Evolutionary conservation across 805 yeast genomes (phyloP), one percentile per base, ranked within the genome.

Genomic region (Wickerhamiella australiensis): DNA sequence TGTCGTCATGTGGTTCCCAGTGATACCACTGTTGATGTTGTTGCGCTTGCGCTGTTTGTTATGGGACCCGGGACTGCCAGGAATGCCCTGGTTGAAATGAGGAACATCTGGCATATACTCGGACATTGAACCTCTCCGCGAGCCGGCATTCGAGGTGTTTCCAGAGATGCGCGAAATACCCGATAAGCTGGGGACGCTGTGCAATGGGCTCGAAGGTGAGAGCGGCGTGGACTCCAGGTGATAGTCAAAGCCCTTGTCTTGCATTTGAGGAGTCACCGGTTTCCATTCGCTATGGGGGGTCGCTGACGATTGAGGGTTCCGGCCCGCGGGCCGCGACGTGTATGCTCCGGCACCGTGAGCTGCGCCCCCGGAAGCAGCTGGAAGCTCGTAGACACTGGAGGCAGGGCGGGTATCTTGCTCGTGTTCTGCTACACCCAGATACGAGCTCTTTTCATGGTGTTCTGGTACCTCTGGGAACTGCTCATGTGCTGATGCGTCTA

Each of bases 61-160:
- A n/a, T 11, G 31, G 7, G 44, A 41, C 21, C 44, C 31, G 3
- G 44, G 44, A 23, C 44, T 41, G 20, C 44, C 31, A 15, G 44
- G 44, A 3, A 41, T 23, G 25, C 44, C 44, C 15, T 41, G 31
- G 12, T 41, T 41, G 12, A 25, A 17, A 23, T 21, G 25, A 2
- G 47, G 41, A 5, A 45, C 47, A 35, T 45, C 47, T 8, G 47
- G 41, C 41, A 45, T 45, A 27, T 45, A 45, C 6, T 45, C 42
- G 5, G 41, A 33, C 29, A 33, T 15, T 3, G 47, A 45, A 18
- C 40, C 40, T n/a, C 47, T 31, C 17, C 41, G 47, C 11, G 35
- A n/a, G 22, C 42, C 38, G 6, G 40, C 38, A 20, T 17, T 31
- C 13, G 31, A 21, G 5, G 26, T 23, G 5, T 21, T 5, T 13